Base-by-base conservation (phyloP, 176 grass and related monocot genomes). In the Paspalum notatum region DNA sequence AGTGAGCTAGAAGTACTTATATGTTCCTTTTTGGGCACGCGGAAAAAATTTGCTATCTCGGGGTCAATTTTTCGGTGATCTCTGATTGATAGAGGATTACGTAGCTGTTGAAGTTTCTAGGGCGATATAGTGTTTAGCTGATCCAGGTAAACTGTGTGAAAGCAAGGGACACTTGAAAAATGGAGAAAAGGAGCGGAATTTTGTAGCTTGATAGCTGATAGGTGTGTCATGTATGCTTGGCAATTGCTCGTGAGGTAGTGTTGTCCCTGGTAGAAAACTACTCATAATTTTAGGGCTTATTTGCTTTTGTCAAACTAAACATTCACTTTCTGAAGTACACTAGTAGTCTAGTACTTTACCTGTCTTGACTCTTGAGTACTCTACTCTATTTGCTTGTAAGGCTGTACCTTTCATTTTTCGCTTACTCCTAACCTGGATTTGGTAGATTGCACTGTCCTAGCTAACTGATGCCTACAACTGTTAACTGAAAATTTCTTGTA, bases 401-500 rank as follows among this genome's bases (percentile, higher is more conserved):
- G 43, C 38, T 62, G 47, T 66, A 21, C 16, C 0, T 68, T 51
- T 42, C 22, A 15, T 2, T 22, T 44, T 59, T 43, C 12, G 21
- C 20, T 32, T 59, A 20, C 37, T 84, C 56, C 76, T 24, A n/a
- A 32, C 7, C 25, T 59, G 20, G 21, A 43, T 79, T 86, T 86
- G 43, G 40, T 74, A 25, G 39, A 5, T 67, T 67, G 40, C 85
- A 18, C 45, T 51, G 13, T 68, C 43, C 53, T 62, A 57, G 8
- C 67, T 75, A 56, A 78, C 45, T 63, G 44, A 62, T 77, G 18
- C 14, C 12, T 25, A 68, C 21, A 54, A 83, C 18, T 26, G 65
- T 82, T 26, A 78, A 62, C 43, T 74, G 4, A 71, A 60, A 56
- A 56, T 63, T 18, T 74, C 42, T 51, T 77, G 71, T 64, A 37